These are phyloP conservation scores for Thecaphora frezii DNA, from an alignment of 1,284 basidiomycete species.

Conservation along the genomic window DNA sequence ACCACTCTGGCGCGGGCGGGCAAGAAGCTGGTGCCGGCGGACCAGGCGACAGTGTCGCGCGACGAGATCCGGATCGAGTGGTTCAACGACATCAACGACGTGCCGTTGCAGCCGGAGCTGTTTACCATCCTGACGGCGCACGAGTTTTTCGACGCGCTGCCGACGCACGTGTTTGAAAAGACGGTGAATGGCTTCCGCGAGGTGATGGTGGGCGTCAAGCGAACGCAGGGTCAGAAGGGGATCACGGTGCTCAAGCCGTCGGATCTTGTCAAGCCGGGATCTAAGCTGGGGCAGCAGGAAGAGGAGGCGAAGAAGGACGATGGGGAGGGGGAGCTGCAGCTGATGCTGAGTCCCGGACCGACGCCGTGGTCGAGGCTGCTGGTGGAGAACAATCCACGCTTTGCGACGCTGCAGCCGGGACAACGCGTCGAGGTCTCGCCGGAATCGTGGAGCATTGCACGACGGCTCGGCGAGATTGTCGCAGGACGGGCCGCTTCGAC, in stretches of 20 bases:
- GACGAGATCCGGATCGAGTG: constrained; percentile 65
- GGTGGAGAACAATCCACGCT: constrained; percentile 44
- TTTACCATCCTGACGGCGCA: constrained; percentile 91
- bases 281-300: background rate
- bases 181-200: constrained; percentile 77
- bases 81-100: constrained; percentile 73
- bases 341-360: constrained; percentile 70
- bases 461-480: constrained; percentile 49
- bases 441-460: constrained; percentile 49
- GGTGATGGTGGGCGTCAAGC: constrained; percentile 70
- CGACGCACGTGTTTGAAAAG: constrained; percentile 80
- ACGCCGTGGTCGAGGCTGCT: constrained; percentile 69
- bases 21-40: constrained; percentile 30
- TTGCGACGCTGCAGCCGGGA: constrained; percentile 40
- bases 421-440: constrained; percentile 54
- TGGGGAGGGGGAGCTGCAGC: constrained; percentile 61
- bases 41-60: constrained; percentile 12
- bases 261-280: constrained; percentile 14
- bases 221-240: constrained; percentile 4
- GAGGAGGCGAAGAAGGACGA: background rate
- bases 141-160: constrained; percentile 97
- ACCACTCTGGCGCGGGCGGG: constrained; percentile 26
- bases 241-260: constrained; percentile 42
- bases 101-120: constrained; percentile 62
- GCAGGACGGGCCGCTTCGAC: constrained; percentile 33